Conservation (phyloP, 768 basidiomycete species). For the Mycena belliarum region DNA sequence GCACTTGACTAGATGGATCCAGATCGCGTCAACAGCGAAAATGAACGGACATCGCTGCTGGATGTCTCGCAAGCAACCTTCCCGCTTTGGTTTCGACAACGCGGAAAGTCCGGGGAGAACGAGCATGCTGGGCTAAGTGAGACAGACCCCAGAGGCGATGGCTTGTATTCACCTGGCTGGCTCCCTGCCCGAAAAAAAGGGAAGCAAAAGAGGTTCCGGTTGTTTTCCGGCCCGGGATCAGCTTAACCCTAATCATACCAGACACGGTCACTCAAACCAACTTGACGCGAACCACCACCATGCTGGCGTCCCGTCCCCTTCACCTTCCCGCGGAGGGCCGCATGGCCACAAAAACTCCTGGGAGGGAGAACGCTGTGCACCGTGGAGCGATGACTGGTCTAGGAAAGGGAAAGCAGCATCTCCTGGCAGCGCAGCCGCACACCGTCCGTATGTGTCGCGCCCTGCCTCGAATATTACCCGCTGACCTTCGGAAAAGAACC, state of each 20-base stretch:
- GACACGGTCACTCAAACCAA: neutral
- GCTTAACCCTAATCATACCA: neutral
- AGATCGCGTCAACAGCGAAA: conserved; percentile 75
- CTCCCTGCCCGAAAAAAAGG: neutral
- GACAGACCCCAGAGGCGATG: neutral
- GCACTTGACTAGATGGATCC: conserved; percentile 83
- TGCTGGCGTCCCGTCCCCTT: conserved; percentile 42
- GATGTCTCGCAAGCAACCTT: conserved; percentile 61
- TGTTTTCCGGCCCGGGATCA: too few relatives aligned
- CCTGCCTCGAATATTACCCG: neutral
- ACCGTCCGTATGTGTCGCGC: conserved; percentile 32
- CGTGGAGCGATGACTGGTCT: conserved; percentile 41
- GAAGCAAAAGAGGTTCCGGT: too few relatives aligned
- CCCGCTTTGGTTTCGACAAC: conserved; percentile 70
- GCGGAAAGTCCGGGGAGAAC: conserved; percentile 77
- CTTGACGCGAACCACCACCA: conserved; percentile 21
- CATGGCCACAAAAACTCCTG: conserved; percentile 55
- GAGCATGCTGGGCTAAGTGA: conserved; percentile 54
- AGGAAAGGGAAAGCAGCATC: conserved; percentile 44
- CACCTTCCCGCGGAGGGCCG: conserved; percentile 32
- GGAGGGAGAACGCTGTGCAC: conserved; percentile 55
- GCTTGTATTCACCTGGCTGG: neutral
- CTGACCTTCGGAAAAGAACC: conserved; percentile 14
- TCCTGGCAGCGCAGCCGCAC: conserved; percentile 35
- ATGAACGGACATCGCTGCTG: conserved; percentile 54